Base-by-base conservation (phyloP, 352 stramenopile species). In the Phytopythium oedochilum region DNA sequence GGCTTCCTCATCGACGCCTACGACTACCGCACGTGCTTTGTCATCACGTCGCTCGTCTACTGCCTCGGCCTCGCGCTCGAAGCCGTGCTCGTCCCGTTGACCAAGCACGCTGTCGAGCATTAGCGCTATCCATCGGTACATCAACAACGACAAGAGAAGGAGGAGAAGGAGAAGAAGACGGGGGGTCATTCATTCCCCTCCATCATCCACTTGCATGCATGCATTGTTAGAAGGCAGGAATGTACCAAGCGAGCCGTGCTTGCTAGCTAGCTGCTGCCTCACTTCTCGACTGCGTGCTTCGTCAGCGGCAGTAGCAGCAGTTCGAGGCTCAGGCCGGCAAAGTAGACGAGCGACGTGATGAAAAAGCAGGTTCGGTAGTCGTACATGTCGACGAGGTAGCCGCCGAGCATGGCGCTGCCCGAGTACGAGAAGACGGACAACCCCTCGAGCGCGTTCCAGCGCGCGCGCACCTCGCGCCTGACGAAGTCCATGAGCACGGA, bases 401-500 rank as follows among this genome's bases (percentile, higher is more conserved):
- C 82, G 35, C 82, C 82, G 18, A 92, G 42, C n/a, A 92, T 78
- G 17, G 82, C 82, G 54, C 78, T 89, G 34, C 82, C 82, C 22
- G 82, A 92, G 70, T 73, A 92, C 3, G 79, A 88, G 45, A 92
- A 92, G 23, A 90, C 79, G 6, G 79, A 88, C 23, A 92, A 47
- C 15, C 82, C 69, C 53, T 92, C 82, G 14, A 90, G 60, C 0
- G 82, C 78, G 47, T 90, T 92, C 82, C 82, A 90, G 28, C 82
- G 79, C 15, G 75, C 83, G 38, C 83, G 83, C 46, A 89, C 68
- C 39, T 86, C 71, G 56, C 83, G 78, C 20, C 65, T 75, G 38
- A 92, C 83, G 54, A 81, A 85, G 53, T 92, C 83, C 83, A 92
- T 92, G 47, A 92, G 60, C 25, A 92, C 72, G 18, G 83, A 90